A percentile compares a stretch with the other conserved stretches of the same genome.
Conservation (phyloP, 73 alveolate species). For the Stentor coeruleus region DNA sequence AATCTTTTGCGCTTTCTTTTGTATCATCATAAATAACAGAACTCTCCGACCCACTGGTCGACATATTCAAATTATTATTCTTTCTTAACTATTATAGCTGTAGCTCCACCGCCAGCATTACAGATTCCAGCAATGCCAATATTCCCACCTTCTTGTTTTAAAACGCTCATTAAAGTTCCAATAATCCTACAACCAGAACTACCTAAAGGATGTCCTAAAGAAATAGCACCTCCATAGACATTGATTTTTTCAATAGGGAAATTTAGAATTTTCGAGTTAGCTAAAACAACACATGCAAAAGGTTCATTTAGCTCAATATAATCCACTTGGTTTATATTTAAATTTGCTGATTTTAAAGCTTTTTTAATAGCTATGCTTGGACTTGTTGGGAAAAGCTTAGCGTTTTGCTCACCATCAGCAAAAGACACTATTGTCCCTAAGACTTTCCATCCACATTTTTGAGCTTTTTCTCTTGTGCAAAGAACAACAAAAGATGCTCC, state of each 20-base stretch:
- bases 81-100: conserved; percentile 64
- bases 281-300: conserved; percentile 41
- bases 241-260: neutral
- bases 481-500: conserved; percentile 62
- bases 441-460: conserved; percentile 36
- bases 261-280: conserved; percentile 36
- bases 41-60: too few relatives aligned
- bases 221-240: conserved; percentile 82
- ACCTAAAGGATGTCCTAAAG: conserved; percentile 91
- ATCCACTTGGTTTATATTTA: conserved; percentile 32
- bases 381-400: conserved; percentile 45
- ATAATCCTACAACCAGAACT: conserved; percentile 81
- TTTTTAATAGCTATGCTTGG: conserved; percentile 40
- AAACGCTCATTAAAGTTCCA: conserved; percentile 53
- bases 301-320: conserved; percentile 57
- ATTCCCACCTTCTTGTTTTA: conserved; percentile 54
- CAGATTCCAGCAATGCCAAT: conserved; percentile 84
- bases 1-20: conserved; percentile 61
- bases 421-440: conserved; percentile 43
- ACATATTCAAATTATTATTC: neutral
- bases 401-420: conserved; percentile 56
- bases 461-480: conserved; percentile 32
- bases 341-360: conserved; percentile 36
- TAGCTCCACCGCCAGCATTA: conserved; percentile 93
- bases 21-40: too few relatives aligned